Percentiles rank a stretch among this genome's conserved stretches.
phyloP scores from a whole-genome alignment of 2,329 filamentous ascomycete species.

The Trichoderma koningiopsis region DNA sequence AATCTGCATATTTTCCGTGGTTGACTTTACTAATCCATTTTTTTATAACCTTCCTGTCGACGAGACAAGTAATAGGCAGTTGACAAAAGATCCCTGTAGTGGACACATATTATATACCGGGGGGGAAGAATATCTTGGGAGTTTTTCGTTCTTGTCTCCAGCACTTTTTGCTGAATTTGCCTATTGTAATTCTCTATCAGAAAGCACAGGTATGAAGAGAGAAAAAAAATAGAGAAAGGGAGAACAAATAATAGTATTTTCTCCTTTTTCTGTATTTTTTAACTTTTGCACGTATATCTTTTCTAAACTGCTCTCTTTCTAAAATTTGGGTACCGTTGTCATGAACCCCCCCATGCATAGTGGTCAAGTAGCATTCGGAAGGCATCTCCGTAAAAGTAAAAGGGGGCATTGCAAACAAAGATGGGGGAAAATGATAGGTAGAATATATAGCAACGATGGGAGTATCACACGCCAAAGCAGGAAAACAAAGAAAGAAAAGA shows the following conservation, averaged over 20 bases:
- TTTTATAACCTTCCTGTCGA: not conserved
- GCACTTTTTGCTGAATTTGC: not conserved
- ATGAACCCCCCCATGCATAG: not conserved
- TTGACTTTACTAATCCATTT: not conserved
- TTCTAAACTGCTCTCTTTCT: not conserved
- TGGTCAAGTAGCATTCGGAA: not conserved
- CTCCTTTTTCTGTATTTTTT: not conserved
- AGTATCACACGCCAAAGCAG: not conserved
- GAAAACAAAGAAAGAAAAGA: not conserved
- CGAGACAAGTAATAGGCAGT: not conserved
- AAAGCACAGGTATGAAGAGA: not conserved
- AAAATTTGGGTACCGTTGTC: not conserved
- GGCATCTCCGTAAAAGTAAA: not conserved
- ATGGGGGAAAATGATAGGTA: not conserved
- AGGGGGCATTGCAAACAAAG: not conserved
- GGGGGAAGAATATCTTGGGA: too few relatives aligned
- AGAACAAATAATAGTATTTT: not conserved
- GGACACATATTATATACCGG: not conserved
- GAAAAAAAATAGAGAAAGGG: not conserved
- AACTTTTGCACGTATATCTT: not conserved
- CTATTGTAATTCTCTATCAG: not conserved
- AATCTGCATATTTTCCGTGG: slow-evolving; percentile 9
- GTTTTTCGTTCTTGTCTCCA: not conserved
- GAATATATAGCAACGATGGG: not conserved
- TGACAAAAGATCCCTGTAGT: not conserved